phyloP scores from a whole-genome alignment of 257 asterid species.

The Fraxinus anomala region DNA sequence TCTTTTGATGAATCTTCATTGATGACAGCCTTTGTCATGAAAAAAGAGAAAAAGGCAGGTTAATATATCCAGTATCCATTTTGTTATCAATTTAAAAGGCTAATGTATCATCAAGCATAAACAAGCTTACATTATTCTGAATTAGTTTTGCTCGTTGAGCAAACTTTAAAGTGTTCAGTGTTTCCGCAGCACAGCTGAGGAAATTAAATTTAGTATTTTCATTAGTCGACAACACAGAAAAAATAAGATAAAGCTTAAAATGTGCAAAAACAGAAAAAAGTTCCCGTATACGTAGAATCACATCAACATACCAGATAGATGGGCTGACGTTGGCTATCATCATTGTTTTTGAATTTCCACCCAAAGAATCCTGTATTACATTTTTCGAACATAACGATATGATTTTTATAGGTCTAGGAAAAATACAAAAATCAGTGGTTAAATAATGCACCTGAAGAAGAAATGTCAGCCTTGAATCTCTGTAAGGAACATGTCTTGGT shows the following conservation, averaged over 20 bases:
- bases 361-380: conserved; percentile 80
- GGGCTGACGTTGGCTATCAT: conserved; percentile 97
- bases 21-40: conserved; percentile 64
- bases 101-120: conserved; percentile 15
- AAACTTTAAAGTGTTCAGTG: conserved; percentile 87
- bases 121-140: conserved; percentile 85
- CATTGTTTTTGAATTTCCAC: conserved; percentile 98
- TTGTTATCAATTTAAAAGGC: conserved; percentile 8
- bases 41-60: conserved; percentile 29
- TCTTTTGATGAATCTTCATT: conserved; percentile 96
- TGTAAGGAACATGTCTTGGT: conserved; percentile 84
- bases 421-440: conserved; percentile 9
- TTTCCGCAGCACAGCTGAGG: conserved; percentile 91
- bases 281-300: conserved; percentile 20
- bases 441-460: conserved; percentile 77
- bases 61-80: not conserved
- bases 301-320: conserved; percentile 64
- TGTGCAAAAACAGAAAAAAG: not conserved
- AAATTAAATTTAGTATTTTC: conserved; percentile 24
- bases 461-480: conserved; percentile 95
- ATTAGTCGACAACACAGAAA: not conserved
- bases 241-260: not conserved
- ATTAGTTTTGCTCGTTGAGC: conserved; percentile 96
- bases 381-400: conserved; percentile 18
- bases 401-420: not conserved